A percentile compares a stretch with the other conserved stretches of the same genome.
Conservation (phyloP, 2,329 filamentous ascomycete species). For the Scedosporium minutisporum region DNA sequence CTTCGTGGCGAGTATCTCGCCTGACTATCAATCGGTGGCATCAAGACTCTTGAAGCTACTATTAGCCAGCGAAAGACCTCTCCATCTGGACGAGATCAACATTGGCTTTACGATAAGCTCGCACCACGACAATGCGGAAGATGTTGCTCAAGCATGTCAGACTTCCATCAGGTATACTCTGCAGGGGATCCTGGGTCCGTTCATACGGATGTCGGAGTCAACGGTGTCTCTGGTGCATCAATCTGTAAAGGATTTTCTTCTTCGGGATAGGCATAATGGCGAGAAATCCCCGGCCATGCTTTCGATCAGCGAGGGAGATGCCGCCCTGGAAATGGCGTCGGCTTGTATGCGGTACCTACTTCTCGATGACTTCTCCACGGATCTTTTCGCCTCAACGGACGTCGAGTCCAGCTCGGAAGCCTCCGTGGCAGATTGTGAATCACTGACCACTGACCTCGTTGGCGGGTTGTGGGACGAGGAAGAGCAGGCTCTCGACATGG, state of each 20-base stretch:
- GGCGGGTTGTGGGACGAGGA: conserved; percentile 5
- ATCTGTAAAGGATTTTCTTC: conserved; percentile 25
- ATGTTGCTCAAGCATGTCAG: conserved; percentile 17
- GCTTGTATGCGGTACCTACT: conserved; percentile 19
- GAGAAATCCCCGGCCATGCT: conserved; percentile 5
- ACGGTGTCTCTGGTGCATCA: conserved; percentile 25
- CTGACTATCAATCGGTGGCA: conserved; percentile 15
- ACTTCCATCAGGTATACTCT: conserved; percentile 19
- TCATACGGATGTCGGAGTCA: conserved; percentile 20
- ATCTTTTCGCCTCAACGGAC: conserved; percentile 15
- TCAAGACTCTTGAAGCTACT: conserved; percentile 21
- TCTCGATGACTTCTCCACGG: conserved; percentile 22
- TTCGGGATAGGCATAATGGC: conserved; percentile 3
- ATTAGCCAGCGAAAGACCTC: conserved; percentile 21
- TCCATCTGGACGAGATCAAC: conserved; percentile 24
- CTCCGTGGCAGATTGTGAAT: background rate
- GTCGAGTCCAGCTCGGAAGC: background rate
- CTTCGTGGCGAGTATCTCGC: conserved; percentile 19
- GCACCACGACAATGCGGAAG: conserved; percentile 14
- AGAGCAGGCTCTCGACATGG: conserved; percentile 10
- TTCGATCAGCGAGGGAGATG: conserved; percentile 8
- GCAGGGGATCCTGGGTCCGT: conserved; percentile 20
- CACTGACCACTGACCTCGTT: background rate
- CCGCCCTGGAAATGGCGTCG: conserved; percentile 11
- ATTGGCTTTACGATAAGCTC: conserved; percentile 19